These are phyloP conservation scores for Penicillium capsulatum DNA, from an alignment of 2,329 filamentous ascomycete species.

Conservation along the genomic window DNA sequence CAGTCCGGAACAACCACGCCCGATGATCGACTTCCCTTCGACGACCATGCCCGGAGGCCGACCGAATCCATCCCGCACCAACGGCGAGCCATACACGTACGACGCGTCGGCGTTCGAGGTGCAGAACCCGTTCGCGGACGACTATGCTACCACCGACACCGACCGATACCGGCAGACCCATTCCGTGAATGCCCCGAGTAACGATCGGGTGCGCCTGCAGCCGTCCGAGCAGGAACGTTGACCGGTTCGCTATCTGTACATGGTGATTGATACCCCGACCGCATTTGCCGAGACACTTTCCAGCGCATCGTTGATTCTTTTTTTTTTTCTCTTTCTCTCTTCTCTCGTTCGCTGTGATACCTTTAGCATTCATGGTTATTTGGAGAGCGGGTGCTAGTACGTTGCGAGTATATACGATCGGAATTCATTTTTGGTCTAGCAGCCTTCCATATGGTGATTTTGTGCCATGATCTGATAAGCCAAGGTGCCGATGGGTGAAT, in stretches of 20 bases:
- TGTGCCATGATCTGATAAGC: too few relatives aligned
- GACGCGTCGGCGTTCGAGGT: conserved; percentile 39
- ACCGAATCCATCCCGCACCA: conserved; percentile 9
- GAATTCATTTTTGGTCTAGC: too few relatives aligned
- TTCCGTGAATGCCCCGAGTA: not conserved
- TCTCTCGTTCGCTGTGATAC: too few relatives aligned
- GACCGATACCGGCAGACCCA: conserved; percentile 9
- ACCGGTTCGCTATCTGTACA: not conserved
- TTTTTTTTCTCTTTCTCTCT: too few relatives aligned
- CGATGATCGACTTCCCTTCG: conserved; percentile 1
- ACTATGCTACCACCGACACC: conserved; percentile 18
- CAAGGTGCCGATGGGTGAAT: too few relatives aligned
- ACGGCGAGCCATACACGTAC: conserved; percentile 30
- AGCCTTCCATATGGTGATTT: too few relatives aligned
- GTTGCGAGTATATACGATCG: too few relatives aligned
- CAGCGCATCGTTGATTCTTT: too few relatives aligned
- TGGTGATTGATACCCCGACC: conserved; percentile 4
- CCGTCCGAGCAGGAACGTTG: conserved; percentile 16
- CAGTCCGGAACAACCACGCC: not conserved
- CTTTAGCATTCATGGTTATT: too few relatives aligned
- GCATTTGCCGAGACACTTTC: not conserved
- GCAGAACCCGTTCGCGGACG: conserved; percentile 42
- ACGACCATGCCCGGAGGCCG: conserved; percentile 10
- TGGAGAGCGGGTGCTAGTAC: too few relatives aligned
- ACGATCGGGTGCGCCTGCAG: conserved; percentile 7